Percentiles rank a stretch among this genome's conserved stretches.
Conservation (phyloP, 257 asterid species). For the Petunia secreta region DNA sequence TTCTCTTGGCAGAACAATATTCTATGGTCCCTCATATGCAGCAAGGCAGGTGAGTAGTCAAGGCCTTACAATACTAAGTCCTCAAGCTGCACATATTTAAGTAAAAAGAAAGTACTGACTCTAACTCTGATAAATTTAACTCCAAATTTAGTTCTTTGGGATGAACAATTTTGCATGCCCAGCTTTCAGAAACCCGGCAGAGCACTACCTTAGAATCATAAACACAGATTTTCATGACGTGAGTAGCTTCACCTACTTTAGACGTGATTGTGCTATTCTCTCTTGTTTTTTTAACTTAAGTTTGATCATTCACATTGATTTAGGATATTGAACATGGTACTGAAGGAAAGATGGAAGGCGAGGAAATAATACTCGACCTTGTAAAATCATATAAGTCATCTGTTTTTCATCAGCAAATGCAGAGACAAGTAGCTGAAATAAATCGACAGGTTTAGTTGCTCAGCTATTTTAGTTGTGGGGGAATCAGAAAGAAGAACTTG, state of each 20-base stretch:
- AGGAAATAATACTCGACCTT: constrained; percentile 42
- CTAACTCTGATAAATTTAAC: neutral
- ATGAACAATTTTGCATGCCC: constrained; percentile 53
- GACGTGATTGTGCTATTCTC: too few species aligned
- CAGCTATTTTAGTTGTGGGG: too few species aligned
- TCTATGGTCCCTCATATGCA: constrained; percentile 48
- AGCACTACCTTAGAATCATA: constrained; percentile 56
- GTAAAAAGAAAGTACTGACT: too few species aligned
- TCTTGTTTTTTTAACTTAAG: too few species aligned
- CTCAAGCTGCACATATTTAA: too few species aligned
- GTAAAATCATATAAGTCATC: constrained; percentile 49
- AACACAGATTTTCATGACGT: constrained; percentile 49
- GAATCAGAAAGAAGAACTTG: too few species aligned
- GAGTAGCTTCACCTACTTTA: too few species aligned
- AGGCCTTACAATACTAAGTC: neutral
- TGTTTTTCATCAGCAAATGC: constrained; percentile 36
- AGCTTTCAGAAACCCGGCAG: constrained; percentile 52
- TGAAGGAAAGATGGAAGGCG: constrained; percentile 37
- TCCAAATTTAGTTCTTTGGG: constrained; percentile 46
- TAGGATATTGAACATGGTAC: constrained; percentile 55
- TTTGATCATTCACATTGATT: neutral
- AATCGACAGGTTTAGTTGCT: constrained; percentile 20
- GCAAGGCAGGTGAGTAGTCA: constrained; percentile 47
- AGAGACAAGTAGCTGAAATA: constrained; percentile 27
- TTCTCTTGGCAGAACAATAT: constrained; percentile 45